A percentile compares a stretch with the other conserved stretches of the same genome.
phyloP scores from a whole-genome alignment of 2,329 filamentous ascomycete genomes.

The Aspergillus versicolor region DNA sequence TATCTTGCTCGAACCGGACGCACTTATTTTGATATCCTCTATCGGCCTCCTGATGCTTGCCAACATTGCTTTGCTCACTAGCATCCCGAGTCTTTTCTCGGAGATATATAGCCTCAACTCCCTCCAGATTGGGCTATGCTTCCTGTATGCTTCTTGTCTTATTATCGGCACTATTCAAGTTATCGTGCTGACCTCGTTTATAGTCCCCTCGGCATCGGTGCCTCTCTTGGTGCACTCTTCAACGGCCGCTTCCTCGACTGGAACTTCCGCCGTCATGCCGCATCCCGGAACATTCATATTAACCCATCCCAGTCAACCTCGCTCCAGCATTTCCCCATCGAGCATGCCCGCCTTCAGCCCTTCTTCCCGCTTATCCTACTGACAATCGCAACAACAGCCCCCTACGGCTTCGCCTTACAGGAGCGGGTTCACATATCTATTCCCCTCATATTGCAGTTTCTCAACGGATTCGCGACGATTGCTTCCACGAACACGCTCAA shows the following conservation, averaged over 20 bases:
- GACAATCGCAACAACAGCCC: slow-evolving; percentile 25
- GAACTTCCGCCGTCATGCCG: slow-evolving; percentile 22
- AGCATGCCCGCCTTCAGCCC: slow-evolving; percentile 28
- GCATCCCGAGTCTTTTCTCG: slow-evolving; percentile 39
- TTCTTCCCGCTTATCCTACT: slow-evolving; percentile 26
- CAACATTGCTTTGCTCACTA: slow-evolving; percentile 40
- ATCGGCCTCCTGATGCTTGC: slow-evolving; percentile 36
- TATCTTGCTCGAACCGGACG: slow-evolving; percentile 42
- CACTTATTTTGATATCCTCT: slow-evolving; percentile 34
- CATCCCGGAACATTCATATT: slow-evolving; percentile 14
- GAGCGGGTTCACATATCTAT: slow-evolving; percentile 20
- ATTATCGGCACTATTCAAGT: not conserved
- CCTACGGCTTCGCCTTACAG: slow-evolving; percentile 34
- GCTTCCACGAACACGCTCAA: slow-evolving; percentile 23
- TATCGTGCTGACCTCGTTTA: not conserved
- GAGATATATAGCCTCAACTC: slow-evolving; percentile 35
- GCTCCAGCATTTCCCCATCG: slow-evolving; percentile 45
- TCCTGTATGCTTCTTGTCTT: slow-evolving; percentile 18
- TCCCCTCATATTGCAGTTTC: slow-evolving; percentile 32
- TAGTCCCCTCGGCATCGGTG: slow-evolving; percentile 22
- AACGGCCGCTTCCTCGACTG: slow-evolving; percentile 25
- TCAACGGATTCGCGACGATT: slow-evolving; percentile 29
- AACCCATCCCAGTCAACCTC: slow-evolving; percentile 41
- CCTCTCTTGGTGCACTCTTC: slow-evolving; percentile 20
- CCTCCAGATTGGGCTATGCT: slow-evolving; percentile 27